Base-by-base conservation (phyloP, 306 rosid species). In the Dryas octopetala region DNA sequence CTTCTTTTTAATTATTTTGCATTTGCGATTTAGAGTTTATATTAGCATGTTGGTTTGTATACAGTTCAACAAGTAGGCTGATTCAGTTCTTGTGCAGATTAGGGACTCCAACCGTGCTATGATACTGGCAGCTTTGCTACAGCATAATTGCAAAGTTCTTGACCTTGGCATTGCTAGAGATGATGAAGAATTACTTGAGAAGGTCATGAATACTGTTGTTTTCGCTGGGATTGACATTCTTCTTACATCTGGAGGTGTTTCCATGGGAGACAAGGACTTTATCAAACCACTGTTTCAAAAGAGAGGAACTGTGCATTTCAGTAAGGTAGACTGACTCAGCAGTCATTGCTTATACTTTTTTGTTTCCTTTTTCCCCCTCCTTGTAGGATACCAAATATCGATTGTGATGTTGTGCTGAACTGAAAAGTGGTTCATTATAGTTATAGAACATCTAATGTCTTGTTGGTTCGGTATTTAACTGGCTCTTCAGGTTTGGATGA, bases 191-290 rank as follows among this genome's bases (percentile, higher is more conserved):
- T 86, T 60, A 78, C 96, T 87, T 12, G 96, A 81, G 79, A 85
- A 81, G 79, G 83, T 87, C 77, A 85, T 91, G 82, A 88, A 90
- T 78, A 63, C 87, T 80, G 97, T 89, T 71, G 80, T 91, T 77
- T 84, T 90, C 72, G 71, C 97, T 80, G 97, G 95, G 69, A 82
- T 84, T 73, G 71, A 94, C 68, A 86, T 94, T 86, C 96, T 94
- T 81, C 77, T 94, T 61, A 88, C 97, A 86, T 91, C 98, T 75
- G 98, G 98, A 66, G 98, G 98, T 73, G 97, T 94, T 85, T 91
- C 98, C 45, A 91, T 91, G 98, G 98, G 96, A 82, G 97, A 94
- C 89, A 94, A 69, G 89, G 98, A 94, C 85, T 94, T 84, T 81
- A 88, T 91, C 73, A 91, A 86, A 86, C 93, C 96, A 62, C 80